Base-by-base conservation (phyloP, 2,329 filamentous ascomycete genomes). In the Monosporascus sp. region DNA sequence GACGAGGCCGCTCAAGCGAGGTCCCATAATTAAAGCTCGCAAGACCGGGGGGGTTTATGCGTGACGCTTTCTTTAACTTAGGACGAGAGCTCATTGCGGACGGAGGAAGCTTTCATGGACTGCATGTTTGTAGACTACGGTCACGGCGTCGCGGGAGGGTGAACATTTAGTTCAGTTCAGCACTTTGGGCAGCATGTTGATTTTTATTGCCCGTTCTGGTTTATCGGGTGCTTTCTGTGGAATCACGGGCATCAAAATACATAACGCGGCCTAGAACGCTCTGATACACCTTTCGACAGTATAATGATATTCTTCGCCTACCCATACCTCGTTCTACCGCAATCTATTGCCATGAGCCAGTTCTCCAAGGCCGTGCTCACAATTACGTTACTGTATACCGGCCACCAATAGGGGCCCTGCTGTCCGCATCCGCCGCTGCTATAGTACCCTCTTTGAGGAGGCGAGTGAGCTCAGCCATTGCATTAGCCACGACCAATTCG, bases 361-460 rank as follows among this genome's bases (percentile, higher is more conserved):
- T 50, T 38, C 38, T 40, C 48, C 48, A 26, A n/a, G 14, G 20
- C 19, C 20, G 5, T 49, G n/a, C 17, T 22, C 26, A 20, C 48
- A 49, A 59, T 72, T 77, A 95, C 53, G 91, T 84, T 64, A 97
- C 91, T 46, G 84, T 95, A 69, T 97, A 99, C 64, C 92, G 83
- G 54, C 90, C 90, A 65, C 86, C 87, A 22, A 85, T 85, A 1
- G 90, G 88, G 16, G 88, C 87, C 58, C 91, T 82, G 55, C 84
- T 86, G 67, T 94, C 88, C n/a, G 88, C 87, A 64, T 97, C 92
- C 26, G 88, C 90, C 11, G 92, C 91, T 16, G 91, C 91, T 64
- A 95, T 84, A 0, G 92, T 96, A 14, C 90, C 94, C 72, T 97
- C 94, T 68, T 88, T 91, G 62, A 99, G 74, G 65, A 97, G 75